A percentile compares a stretch with the other conserved stretches of the same genome.
These are phyloP conservation scores for Triticum turgidum DNA, from an alignment of 176 grass and related monocot species.

Conservation along the genomic window DNA sequence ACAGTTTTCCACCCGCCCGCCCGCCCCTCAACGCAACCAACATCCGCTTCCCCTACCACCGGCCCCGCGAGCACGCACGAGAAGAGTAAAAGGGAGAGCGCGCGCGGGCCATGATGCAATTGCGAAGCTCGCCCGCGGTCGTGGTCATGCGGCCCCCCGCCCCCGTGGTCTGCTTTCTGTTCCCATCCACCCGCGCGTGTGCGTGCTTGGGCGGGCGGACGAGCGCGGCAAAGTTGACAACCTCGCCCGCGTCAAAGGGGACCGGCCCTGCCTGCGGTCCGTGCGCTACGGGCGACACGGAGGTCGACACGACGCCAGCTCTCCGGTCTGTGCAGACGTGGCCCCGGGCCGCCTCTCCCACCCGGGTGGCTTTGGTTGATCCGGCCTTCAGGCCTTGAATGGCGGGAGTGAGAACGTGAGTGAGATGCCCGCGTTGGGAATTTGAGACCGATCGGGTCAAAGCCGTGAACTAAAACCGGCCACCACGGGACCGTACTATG, in stretches of 20 bases:
- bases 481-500: too few relatives aligned
- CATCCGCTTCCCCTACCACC: neutral
- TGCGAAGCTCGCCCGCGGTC: neutral
- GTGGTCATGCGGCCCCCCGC: neutral
- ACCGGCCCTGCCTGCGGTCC: neutral
- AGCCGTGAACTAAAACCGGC: neutral
- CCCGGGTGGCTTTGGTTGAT: neutral
- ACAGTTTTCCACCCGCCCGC: neutral
- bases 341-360: neutral
- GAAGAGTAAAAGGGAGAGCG: neutral
- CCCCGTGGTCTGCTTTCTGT: constrained; percentile 21
- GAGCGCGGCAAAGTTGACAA: neutral
- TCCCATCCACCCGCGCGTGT: neutral
- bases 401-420: neutral
- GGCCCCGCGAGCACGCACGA: neutral
- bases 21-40: neutral
- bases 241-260: too few relatives aligned
- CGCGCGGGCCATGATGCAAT: neutral
- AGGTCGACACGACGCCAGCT: neutral
- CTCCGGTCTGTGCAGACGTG: neutral
- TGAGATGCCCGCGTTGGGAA: neutral
- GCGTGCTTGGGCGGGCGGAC: neutral
- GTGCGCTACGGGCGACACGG: neutral
- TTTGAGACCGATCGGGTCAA: neutral
- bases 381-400: neutral